A percentile compares a stretch with the other conserved stretches of the same genome.
These are phyloP conservation scores for Dichomitus squalens DNA, from an alignment of 1,284 basidiomycete species.

Conservation along the genomic window DNA sequence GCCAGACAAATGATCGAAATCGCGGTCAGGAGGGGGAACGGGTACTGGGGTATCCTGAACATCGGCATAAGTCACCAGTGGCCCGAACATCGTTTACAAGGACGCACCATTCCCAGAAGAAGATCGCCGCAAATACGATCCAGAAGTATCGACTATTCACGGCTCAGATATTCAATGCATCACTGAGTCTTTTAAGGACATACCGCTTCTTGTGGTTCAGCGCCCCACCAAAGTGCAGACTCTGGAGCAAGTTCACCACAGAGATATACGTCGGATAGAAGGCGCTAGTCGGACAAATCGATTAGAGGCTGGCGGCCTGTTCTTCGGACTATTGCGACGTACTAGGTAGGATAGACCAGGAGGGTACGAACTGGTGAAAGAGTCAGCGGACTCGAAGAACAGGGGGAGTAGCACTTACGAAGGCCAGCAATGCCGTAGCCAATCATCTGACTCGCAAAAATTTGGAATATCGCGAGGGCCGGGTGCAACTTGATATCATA, in stretches of 20 bases:
- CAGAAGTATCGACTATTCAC: constrained; percentile 46
- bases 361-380: constrained; percentile 45
- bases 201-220: constrained; percentile 48
- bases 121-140: constrained; percentile 54
- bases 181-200: background rate
- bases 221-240: constrained; percentile 51
- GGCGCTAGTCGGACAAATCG: constrained; percentile 39
- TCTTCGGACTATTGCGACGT: constrained; percentile 15
- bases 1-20: constrained; percentile 52
- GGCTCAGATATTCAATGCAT: background rate
- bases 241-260: constrained; percentile 58
- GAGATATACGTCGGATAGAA: constrained; percentile 58
- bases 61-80: background rate
- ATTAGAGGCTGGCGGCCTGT: background rate
- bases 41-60: constrained; percentile 44
- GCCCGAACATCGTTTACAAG: background rate
- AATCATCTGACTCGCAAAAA: constrained; percentile 64
- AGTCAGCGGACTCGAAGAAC: background rate
- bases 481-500: constrained; percentile 60
- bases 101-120: constrained; percentile 49
- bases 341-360: constrained; percentile 69
- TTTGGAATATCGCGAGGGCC: constrained; percentile 55
- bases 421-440: constrained; percentile 68
- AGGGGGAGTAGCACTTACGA: constrained; percentile 28
- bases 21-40: constrained; percentile 48